Conservation (phyloP, 106 monocot species). For the Iris macrosiphon region DNA sequence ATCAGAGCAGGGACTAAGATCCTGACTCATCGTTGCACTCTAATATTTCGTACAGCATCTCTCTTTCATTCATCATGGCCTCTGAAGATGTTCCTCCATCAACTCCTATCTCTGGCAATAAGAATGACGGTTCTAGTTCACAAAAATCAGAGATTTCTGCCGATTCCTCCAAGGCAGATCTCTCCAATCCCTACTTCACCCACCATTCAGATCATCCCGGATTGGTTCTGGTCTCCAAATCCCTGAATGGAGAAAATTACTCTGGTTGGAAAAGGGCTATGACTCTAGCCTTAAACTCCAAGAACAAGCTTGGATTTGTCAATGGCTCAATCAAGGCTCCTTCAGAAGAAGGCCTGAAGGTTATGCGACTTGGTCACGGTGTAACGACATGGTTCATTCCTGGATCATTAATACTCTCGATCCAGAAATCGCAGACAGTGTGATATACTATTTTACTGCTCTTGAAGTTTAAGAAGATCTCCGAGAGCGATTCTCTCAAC, state of each 20-base stretch:
- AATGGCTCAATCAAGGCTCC: background rate
- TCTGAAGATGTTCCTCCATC: too few species aligned
- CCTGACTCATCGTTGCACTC: too few species aligned
- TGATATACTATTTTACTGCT: background rate
- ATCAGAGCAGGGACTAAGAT: too few species aligned
- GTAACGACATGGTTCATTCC: background rate
- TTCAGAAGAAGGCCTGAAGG: background rate
- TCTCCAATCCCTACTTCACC: too few species aligned
- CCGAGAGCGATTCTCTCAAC: background rate
- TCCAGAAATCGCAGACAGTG: background rate
- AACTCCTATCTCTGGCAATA: too few species aligned
- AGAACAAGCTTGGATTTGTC: slow-evolving; percentile 8
- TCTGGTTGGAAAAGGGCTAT: background rate
- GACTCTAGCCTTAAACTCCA: background rate
- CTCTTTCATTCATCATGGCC: too few species aligned
- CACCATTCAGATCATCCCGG: too few species aligned
- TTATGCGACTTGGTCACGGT: background rate
- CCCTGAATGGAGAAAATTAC: slow-evolving; percentile 1
- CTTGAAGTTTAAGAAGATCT: background rate
- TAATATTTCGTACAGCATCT: too few species aligned
- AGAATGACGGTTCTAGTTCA: too few species aligned
- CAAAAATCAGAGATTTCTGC: too few species aligned
- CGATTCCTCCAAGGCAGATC: too few species aligned
- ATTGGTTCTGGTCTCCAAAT: background rate
- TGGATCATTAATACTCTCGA: background rate